Conservation (phyloP, 1,284 basidiomycete species). For the Cystobasidium slooffiae region DNA sequence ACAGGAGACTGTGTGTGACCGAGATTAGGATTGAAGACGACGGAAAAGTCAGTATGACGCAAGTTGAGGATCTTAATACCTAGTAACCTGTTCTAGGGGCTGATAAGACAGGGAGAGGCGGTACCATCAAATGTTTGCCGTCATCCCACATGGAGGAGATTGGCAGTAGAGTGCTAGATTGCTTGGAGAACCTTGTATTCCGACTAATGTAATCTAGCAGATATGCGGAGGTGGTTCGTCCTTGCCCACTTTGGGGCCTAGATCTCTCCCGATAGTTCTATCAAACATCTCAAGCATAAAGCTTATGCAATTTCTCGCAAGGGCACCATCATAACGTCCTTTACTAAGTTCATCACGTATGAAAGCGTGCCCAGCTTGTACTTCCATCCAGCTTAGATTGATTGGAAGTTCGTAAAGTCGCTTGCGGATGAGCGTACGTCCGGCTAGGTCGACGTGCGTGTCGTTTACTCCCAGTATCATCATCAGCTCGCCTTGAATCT, state of each 20-base stretch:
- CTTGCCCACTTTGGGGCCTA: slow-evolving; percentile 61
- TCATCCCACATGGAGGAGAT: no score
- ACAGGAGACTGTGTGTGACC: not conserved
- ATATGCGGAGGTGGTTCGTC: slow-evolving; percentile 24
- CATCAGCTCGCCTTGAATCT: slow-evolving; percentile 81
- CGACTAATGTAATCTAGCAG: slow-evolving; percentile 16
- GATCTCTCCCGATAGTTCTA: slow-evolving; percentile 76
- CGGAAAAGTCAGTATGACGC: not conserved
- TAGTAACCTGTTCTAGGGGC: not conserved
- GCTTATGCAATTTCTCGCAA: slow-evolving; percentile 73
- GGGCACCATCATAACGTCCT: slow-evolving; percentile 88
- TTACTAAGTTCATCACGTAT: slow-evolving; percentile 88
- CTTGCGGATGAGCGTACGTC: slow-evolving; percentile 30
- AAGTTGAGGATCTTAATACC: not conserved
- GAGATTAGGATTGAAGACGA: not conserved
- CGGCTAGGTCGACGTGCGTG: slow-evolving; percentile 47
- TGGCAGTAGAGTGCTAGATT: no score
- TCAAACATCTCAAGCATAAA: slow-evolving; percentile 94
- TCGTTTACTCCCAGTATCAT: slow-evolving; percentile 94
- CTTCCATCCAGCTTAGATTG: slow-evolving; percentile 61
- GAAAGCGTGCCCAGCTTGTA: slow-evolving; percentile 90
- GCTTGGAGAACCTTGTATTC: slow-evolving; percentile 18
- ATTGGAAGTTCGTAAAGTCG: slow-evolving; percentile 26
- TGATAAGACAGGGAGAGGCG: not conserved
- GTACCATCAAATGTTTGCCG: no score